phyloP scores from a whole-genome alignment of 495 filamentous ascomycete genomes.

The Apodospora peruviana region DNA sequence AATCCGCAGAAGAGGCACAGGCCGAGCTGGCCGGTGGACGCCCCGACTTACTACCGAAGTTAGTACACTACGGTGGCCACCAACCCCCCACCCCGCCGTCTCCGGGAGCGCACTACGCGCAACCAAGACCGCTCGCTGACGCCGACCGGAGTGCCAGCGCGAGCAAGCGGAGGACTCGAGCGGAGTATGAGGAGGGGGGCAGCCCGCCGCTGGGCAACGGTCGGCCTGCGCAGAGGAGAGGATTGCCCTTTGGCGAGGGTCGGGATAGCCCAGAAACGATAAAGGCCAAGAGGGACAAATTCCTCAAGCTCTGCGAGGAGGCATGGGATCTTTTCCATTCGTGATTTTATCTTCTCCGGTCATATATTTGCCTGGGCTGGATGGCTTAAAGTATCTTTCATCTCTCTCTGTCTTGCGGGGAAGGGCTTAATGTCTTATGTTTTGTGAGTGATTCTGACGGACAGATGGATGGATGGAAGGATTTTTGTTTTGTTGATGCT shows the following conservation, averaged over 20 bases:
- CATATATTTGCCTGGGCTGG: no score
- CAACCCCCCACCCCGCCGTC: conserved; percentile 90
- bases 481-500: no score
- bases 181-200: conserved; percentile 85
- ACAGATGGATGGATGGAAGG: neutral
- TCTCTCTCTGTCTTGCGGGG: no score
- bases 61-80: conserved; percentile 91
- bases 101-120: conserved; percentile 44
- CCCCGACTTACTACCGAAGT: conserved; percentile 82
- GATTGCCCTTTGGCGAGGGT: conserved; percentile 69
- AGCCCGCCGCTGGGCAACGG: conserved; percentile 69
- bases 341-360: conserved; percentile 35
- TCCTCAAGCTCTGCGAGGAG: conserved; percentile 75
- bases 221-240: conserved; percentile 49
- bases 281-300: conserved; percentile 88
- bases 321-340: conserved; percentile 98
- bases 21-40: conserved; percentile 83
- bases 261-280: conserved; percentile 80
- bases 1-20: conserved; percentile 92
- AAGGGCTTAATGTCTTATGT: no score
- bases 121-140: conserved; percentile 24
- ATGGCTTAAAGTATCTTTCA: no score
- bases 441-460: no score
- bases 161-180: conserved; percentile 64
- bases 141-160: conserved; percentile 43